Base-by-base conservation (phyloP, 108 stramenopile species). In the Nannochloropsis granulata region DNA sequence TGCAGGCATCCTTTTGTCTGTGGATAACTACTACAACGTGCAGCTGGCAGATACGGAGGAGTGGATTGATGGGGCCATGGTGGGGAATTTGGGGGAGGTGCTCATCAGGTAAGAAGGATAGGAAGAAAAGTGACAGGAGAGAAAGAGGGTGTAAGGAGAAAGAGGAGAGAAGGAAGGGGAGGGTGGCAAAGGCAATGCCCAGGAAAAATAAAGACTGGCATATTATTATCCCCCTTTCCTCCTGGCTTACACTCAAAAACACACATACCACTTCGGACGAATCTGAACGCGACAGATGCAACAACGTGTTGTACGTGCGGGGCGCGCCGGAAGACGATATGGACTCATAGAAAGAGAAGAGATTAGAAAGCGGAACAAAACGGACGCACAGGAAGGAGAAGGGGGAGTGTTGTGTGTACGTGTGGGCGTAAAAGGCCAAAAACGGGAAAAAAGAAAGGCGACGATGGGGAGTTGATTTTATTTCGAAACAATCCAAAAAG, bases 21-120 rank as follows among this genome's bases (percentile, higher is more conserved):
- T 93, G 16, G 99, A 99, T 90, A 93, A 94, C 23, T 99, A 99
- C 94, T 97, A 98, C 96, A 99, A 99, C 90, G 88, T 99, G 46
- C 82, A 92, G 82, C 89, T 99, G 45, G 85, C 92, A 34, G 89
- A 92, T 12, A 94, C 95, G 13, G 95, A 97, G 90, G 98, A 99
- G 90, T 98, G 92, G 83, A 91, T 99, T 78, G 96, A 97, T 87
- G 97, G 97, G 0, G 91, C 95, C 81, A 91, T 97, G 81, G 96
- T 96, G 12, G 98, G 98, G 34, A 92, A 88, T 80, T 87, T 98
- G 84, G 98, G 98, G 13, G 97, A 99, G 90, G 94, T 99, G 19
- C 90, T 99, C 78, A 96, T 99, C 79, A 93, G 98, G 82, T 89
- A 26, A 14, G 83, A 13, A 34, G 34, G 5, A 34, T 5, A 34